phyloP scores from a whole-genome alignment of 176 grass and related monocot species.

The Puya raimondii region DNA sequence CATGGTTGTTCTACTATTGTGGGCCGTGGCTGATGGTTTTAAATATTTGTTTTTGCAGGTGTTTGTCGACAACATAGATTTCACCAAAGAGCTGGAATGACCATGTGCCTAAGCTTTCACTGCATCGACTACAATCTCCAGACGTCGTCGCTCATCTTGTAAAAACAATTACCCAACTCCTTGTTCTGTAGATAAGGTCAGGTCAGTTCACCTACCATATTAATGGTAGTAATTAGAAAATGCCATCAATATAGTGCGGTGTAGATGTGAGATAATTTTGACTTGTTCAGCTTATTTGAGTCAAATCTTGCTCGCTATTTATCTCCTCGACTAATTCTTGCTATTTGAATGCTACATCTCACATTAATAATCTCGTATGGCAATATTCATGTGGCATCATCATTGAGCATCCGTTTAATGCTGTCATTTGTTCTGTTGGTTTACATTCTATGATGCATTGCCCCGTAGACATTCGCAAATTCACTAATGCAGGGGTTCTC shows the following conservation, averaged over 20 bases:
- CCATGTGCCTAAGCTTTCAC: not conserved
- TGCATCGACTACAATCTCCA: not conserved
- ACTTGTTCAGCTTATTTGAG: not conserved
- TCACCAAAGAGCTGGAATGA: constrained; percentile 63
- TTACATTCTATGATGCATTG: no score
- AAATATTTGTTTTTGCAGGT: constrained; percentile 30
- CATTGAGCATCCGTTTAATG: no score
- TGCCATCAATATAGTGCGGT: not conserved
- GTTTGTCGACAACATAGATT: constrained; percentile 66
- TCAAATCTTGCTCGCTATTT: not conserved
- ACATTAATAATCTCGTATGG: no score
- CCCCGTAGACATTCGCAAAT: no score
- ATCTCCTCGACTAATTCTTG: not conserved
- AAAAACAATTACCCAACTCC: not conserved
- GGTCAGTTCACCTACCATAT: not conserved
- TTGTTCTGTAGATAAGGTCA: constrained; percentile 4
- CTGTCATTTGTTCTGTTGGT: no score
- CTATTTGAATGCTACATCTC: no score
- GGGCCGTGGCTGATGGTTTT: not conserved
- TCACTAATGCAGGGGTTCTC: no score
- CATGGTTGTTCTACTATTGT: not conserved
- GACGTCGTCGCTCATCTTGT: not conserved
- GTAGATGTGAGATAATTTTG: constrained; percentile 8
- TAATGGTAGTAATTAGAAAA: not conserved
- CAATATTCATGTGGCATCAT: no score